A percentile compares a stretch with the other conserved stretches of the same genome.
phyloP scores from a whole-genome alignment of 2,329 filamentous ascomycete species.

The Cladophialophora yegresii region DNA sequence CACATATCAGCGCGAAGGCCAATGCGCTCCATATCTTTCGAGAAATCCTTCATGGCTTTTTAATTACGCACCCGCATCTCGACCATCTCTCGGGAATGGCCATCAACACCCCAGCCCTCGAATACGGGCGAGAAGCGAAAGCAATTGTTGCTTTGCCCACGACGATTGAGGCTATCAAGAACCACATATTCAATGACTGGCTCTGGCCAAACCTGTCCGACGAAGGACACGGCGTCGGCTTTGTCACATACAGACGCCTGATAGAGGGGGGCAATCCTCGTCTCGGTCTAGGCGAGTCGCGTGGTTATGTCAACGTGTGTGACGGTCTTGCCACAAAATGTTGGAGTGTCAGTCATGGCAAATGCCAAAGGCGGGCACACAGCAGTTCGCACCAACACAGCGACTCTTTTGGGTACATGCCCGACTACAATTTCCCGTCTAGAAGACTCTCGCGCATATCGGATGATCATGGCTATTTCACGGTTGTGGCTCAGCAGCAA shows the following conservation, averaged over 20 bases:
- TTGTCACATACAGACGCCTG: conserved; percentile 86
- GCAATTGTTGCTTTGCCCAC: conserved; percentile 80
- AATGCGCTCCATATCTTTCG: conserved; percentile 81
- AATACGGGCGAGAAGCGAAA: conserved; percentile 75
- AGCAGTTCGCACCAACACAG: conserved; percentile 61
- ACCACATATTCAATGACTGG: conserved; percentile 94
- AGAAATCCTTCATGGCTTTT: conserved; percentile 78
- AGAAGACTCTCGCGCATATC: conserved; percentile 38
- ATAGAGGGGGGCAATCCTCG: conserved; percentile 85
- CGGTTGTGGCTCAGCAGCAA: conserved; percentile 33
- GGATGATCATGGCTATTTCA: conserved; percentile 36
- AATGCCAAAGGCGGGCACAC: conserved; percentile 73
- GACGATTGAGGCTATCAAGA: conserved; percentile 90
- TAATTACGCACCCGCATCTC: conserved; percentile 96
- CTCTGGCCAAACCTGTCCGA: conserved; percentile 98
- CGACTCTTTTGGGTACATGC: conserved; percentile 47
- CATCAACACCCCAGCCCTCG: conserved; percentile 86
- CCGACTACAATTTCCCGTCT: conserved; percentile 52
- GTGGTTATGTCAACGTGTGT: conserved; percentile 84
- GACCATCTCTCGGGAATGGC: conserved; percentile 92
- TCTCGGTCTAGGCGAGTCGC: conserved; percentile 74
- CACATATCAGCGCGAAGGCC: conserved; percentile 64
- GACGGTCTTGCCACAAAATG: conserved; percentile 87
- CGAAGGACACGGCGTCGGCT: conserved; percentile 88
- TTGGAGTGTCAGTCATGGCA: conserved; percentile 84